Base-by-base conservation (phyloP, 2,329 filamentous ascomycete species). In the Colletotrichum nymphaeae region DNA sequence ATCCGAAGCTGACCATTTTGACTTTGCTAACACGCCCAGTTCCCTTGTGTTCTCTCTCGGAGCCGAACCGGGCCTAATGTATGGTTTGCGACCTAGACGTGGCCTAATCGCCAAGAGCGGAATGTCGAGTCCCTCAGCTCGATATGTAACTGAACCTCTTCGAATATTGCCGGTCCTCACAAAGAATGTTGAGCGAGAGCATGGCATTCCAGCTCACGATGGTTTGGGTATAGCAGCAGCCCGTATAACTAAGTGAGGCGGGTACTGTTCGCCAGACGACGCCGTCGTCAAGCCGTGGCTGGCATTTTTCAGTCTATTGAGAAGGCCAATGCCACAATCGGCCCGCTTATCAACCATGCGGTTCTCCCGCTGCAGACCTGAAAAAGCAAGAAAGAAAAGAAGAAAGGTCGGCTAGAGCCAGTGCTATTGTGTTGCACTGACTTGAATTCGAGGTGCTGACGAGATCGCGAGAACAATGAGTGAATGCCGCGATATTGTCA, bases 281-380 rank as follows among this genome's bases (percentile, higher is more conserved):
- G 16, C 16, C 12, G 32, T 24, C 46, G 30, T n/a, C 46, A 56
- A 66, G 63, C 58, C 59, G 32, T 22, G 58, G 22, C 59, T 26
- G 57, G 56, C n/a, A 22, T 49, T 35, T 35, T 60, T 19, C 24
- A 60, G 35, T 46, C 42, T 35, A 22, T 55, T 32, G 32, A 56
- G 22, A 35, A 32, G 26, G 35, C 56, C 68, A 49, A 71, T 70
- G 56, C 32, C 56, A 24, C 12, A 30, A 37, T 66, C n/a, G 19
- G 32, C n/a, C 35, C 12, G 42, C 42, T 35, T 12, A 53, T 53
- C 53, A 30, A n/a, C 9, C 55, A 53, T 22, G 32, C 46, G 28
- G 26, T 14, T 16, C 16, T 35, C 12, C 28, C 42, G 28, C 62
- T 63, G n/a, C 46, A 42, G 32, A 64, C 28, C 22, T 24, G 32